A percentile compares a stretch with the other conserved stretches of the same genome.
Evolutionary conservation across 73 alveolate species (phyloP).

Genomic region (Effrenium voratum): DNA sequence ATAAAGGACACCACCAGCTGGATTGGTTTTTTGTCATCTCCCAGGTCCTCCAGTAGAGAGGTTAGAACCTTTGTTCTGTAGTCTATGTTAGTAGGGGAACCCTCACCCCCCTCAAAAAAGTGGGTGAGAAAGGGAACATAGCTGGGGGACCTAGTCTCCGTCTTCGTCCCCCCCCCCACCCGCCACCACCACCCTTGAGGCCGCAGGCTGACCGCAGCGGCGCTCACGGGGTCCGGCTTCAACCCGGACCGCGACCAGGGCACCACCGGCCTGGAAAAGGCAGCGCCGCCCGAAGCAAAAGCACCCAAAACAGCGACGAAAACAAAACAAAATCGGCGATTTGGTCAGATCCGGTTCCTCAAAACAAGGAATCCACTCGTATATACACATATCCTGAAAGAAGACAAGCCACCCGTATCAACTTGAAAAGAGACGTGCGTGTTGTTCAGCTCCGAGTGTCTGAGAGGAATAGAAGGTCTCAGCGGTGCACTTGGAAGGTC

Average conservation of each 20-base stretch:
- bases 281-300: neutral
- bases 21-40: too few species aligned
- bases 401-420: too few species aligned
- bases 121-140: too few species aligned
- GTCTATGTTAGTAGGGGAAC: too few species aligned
- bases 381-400: neutral
- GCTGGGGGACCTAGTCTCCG: too few species aligned
- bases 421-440: too few species aligned
- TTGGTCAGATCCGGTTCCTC: neutral
- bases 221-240: constrained; percentile 60
- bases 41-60: too few species aligned
- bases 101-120: too few species aligned
- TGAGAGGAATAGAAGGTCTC: constrained; percentile 51
- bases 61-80: too few species aligned
- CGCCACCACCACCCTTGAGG: too few species aligned
- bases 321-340: neutral
- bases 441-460: neutral
- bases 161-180: too few species aligned
- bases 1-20: too few species aligned
- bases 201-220: constrained; percentile 12
- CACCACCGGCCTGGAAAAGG: constrained; percentile 8
- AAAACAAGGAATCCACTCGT: neutral
- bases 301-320: neutral
- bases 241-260: constrained; percentile 44
- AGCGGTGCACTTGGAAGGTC: constrained; percentile 62